A percentile compares a stretch with the other conserved stretches of the same genome.
phyloP scores from a whole-genome alignment of 73 alveolate species.

The Tetrahymena borealis region DNA sequence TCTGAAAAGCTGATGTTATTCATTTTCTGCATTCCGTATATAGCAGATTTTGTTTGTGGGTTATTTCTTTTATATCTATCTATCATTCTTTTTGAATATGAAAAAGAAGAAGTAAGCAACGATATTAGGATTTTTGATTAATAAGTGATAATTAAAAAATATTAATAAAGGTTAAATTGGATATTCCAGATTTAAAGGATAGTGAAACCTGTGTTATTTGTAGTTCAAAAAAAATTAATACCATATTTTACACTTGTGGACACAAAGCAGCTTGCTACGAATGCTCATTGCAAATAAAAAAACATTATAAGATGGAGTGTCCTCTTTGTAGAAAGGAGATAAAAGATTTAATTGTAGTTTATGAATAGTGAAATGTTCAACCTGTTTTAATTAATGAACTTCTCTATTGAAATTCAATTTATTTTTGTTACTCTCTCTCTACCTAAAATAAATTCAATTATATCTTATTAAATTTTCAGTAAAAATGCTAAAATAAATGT shows the following conservation, averaged over 20 bases:
- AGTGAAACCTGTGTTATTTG: neutral
- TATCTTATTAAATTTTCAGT: too few species aligned
- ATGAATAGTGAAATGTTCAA: neutral
- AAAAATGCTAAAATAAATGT: too few species aligned
- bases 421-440: too few species aligned
- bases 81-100: neutral
- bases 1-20: neutral
- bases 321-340: neutral
- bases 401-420: too few species aligned
- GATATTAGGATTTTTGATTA: too few species aligned
- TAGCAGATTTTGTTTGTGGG: neutral
- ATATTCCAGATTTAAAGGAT: neutral
- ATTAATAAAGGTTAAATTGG: neutral
- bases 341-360: neutral
- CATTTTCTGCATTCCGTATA: neutral
- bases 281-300: neutral
- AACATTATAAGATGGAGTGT: neutral
- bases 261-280: neutral
- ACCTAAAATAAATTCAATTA: too few species aligned
- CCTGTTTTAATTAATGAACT: too few species aligned
- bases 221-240: neutral
- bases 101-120: neutral
- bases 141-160: neutral
- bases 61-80: neutral
- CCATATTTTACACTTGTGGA: neutral